Evolutionary conservation across 768 basidiomycete genomes (phyloP).

Genomic region (Mycena pura): DNA sequence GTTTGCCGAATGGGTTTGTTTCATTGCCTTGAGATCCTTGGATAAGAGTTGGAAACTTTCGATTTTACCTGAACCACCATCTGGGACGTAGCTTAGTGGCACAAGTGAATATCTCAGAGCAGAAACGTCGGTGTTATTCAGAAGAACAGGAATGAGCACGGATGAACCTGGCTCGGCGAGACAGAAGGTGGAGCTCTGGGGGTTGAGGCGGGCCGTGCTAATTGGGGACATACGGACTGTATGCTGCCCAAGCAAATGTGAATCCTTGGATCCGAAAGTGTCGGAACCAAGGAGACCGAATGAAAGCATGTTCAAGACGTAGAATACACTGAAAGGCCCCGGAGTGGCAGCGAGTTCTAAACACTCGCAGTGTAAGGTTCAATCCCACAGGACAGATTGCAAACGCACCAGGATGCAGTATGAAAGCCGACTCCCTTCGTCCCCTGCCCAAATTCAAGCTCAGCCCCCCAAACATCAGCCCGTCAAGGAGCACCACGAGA

Average conservation of each 20-base stretch:
- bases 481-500: constrained; percentile 67
- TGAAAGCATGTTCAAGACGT: constrained; percentile 54
- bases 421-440: constrained; percentile 1
- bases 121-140: constrained; percentile 88
- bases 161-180: constrained; percentile 58
- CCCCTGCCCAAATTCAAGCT: constrained; percentile 55
- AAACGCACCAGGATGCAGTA: constrained; percentile 39
- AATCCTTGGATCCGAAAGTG: constrained; percentile 48
- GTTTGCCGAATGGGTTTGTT: constrained; percentile 60
- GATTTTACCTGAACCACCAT: constrained; percentile 49
- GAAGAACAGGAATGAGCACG: constrained; percentile 80
- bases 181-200: constrained; percentile 75
- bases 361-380: constrained; percentile 32
- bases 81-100: constrained; percentile 59
- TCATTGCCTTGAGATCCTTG: constrained; percentile 73
- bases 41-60: constrained; percentile 62
- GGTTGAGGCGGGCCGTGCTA: constrained; percentile 91
- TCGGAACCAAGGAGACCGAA: constrained; percentile 58
- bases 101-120: constrained; percentile 76
- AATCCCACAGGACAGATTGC: constrained; percentile 2
- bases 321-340: constrained; percentile 54
- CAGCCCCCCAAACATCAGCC: constrained; percentile 75
- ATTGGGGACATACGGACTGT: constrained; percentile 93
- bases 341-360: constrained; percentile 47
- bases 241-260: constrained; percentile 82